Evolutionary conservation across 805 yeast species (phyloP), one percentile per base, ranked within the genome.

Genomic region (Candida boleticola): DNA sequence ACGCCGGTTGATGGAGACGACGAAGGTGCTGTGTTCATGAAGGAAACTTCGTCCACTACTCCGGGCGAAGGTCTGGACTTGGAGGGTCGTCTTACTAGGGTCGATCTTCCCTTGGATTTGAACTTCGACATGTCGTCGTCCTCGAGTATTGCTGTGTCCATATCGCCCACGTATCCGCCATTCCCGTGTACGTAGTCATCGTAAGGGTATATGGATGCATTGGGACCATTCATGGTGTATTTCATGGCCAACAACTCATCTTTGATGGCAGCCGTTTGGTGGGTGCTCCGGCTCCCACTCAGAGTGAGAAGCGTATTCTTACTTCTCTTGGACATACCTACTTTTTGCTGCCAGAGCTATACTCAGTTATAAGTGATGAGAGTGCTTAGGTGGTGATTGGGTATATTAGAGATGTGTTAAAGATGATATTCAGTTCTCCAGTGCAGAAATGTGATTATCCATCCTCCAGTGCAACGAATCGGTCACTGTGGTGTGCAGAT

Each of bases 161-260:
- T 29, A n/a, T 14, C 10, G 22, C 20, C 35, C 11, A 14, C 18
- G 31, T 29, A 13, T 7, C 27, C 11, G 27, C 27, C 11, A 11
- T 25, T 25, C 14, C 18, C 14, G 18, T 29, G 18, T 7, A 23
- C 27, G 13, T 29, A n/a, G 4, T 58, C 68, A 39, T 58, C 63
- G 21, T 68, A 47, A 5, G 75, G 72, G 43, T 63, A 70, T 13
- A 70, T 50, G 14, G 57, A 49, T 4, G 54, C 44, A 5, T 43
- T 55, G 3, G 76, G 76, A 42, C 54, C 52, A 4, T 58, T 60
- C 68, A 70, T 64, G 44, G 44, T 53, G 42, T 54, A 70, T 42
- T 66, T 65, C 63, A 60, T 59, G n/a, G 61, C 48, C 37, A 56
- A 38, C 19, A 70, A 46, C 35, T 66, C 68, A 49, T 66, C 71